Evolutionary conservation across 2,329 filamentous ascomycete species (phyloP).

Genomic region (Fusarium annulatum): DNA sequence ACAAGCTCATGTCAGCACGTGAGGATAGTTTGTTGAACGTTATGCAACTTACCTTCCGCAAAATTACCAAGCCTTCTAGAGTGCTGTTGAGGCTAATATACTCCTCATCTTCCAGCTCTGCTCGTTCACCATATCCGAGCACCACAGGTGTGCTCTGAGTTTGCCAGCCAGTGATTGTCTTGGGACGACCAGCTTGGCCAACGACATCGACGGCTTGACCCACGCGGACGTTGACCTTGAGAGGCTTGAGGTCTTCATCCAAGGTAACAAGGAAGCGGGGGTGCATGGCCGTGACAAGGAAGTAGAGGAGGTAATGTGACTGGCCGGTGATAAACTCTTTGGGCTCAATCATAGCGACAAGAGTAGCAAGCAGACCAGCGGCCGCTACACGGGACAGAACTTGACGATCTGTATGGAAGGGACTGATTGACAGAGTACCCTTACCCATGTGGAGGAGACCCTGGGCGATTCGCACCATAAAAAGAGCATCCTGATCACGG

Average conservation of each 20-base stretch:
- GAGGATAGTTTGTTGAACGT: neutral
- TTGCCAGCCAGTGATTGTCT: slow-evolving; percentile 99
- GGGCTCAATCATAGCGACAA: slow-evolving; percentile 94
- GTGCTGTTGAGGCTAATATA: slow-evolving; percentile 93
- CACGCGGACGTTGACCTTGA: slow-evolving; percentile 95
- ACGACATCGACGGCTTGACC: slow-evolving; percentile 99
- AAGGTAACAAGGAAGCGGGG: slow-evolving; percentile 96
- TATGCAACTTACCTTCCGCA: slow-evolving; percentile 82
- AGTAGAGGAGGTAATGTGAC: slow-evolving; percentile 95
- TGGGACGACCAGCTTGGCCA: slow-evolving; percentile 93
- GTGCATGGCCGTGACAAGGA: slow-evolving; percentile 95
- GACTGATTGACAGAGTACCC: slow-evolving; percentile 93
- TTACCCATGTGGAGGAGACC: slow-evolving; percentile 99
- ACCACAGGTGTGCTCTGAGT: slow-evolving; percentile 99
- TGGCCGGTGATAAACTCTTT: slow-evolving; percentile 80
- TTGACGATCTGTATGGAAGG: slow-evolving; percentile 99
- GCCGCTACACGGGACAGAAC: slow-evolving; percentile 92
- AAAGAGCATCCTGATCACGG: slow-evolving; percentile 92
- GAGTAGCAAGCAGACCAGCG: slow-evolving; percentile 87
- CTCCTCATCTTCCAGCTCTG: slow-evolving; percentile 97
- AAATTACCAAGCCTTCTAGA: slow-evolving; percentile 92
- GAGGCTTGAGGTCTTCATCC: slow-evolving; percentile 91
- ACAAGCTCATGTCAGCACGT: slow-evolving; percentile 25
- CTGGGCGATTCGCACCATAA: slow-evolving; percentile 99
- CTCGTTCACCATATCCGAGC: slow-evolving; percentile 92